Conservation (phyloP, 1,139 yeast species). For the Suhomyces yuchorum region DNA sequence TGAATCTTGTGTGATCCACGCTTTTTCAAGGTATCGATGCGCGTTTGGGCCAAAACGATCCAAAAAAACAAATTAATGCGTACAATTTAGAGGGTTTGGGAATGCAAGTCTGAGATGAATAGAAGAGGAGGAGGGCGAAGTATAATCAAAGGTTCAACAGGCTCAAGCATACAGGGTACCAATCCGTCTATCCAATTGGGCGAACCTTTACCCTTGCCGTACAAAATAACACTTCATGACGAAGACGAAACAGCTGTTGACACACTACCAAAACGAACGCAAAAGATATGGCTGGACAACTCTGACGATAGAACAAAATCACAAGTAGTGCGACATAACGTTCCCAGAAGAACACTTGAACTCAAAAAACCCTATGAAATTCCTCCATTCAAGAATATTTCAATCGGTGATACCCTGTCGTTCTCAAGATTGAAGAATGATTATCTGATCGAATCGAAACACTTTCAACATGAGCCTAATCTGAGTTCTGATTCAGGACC, state of each 20-base stretch:
- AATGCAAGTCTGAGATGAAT: constrained; percentile 10
- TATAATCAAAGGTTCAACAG: not conserved
- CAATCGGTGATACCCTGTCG: not conserved
- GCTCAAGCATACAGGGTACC: not conserved
- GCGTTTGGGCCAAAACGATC: constrained; percentile 1
- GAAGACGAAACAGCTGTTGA: constrained; percentile 25
- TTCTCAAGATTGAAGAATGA: not conserved
- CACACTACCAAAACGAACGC: constrained; percentile 12
- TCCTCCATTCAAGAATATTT: not conserved
- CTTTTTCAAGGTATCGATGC: not conserved
- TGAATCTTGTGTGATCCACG: not conserved
- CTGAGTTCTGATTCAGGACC: not conserved
- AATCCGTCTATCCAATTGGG: constrained; percentile 23
- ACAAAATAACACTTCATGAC: constrained; percentile 20
- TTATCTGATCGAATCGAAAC: not conserved
- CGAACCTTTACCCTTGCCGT: constrained; percentile 42
- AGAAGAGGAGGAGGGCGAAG: constrained; percentile 9
- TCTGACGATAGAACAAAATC: not conserved
- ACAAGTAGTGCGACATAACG: not conserved
- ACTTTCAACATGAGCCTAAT: not conserved
- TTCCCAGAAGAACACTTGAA: constrained; percentile 7
- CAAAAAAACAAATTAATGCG: constrained; percentile 4
- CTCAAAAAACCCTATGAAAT: constrained; percentile 5
- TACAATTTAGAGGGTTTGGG: not conserved
- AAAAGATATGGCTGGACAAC: constrained; percentile 8